Evolutionary conservation across 2,329 filamentous ascomycete species (phyloP).

Genomic region (Talaromyces rugulosus): DNA sequence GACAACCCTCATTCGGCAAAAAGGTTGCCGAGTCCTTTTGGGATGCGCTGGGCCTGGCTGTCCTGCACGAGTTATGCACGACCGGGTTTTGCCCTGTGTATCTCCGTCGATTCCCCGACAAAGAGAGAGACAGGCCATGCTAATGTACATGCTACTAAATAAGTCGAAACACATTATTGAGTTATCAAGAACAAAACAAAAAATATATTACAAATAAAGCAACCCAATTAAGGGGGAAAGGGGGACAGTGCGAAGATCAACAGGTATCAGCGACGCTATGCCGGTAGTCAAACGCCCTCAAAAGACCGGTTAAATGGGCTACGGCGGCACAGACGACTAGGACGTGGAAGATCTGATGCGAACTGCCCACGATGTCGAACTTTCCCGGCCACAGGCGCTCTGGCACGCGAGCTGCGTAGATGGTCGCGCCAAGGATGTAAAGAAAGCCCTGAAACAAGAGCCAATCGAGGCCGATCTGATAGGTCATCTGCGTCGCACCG

Average conservation of each 20-base stretch:
- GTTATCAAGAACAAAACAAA: background rate
- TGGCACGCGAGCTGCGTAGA: conserved; percentile 83
- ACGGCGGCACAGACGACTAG: conserved; percentile 78
- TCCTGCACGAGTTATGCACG: background rate
- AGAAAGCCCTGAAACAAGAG: conserved; percentile 72
- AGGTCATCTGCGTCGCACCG: conserved; percentile 61
- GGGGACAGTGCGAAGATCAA: background rate
- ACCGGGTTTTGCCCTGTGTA: background rate
- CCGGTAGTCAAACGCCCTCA: conserved; percentile 81
- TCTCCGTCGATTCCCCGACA: background rate
- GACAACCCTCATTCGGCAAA: background rate
- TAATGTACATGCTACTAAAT: background rate
- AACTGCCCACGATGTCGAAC: conserved; percentile 89
- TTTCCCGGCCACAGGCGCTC: conserved; percentile 72
- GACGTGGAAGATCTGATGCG: conserved; percentile 94
- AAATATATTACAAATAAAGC: background rate
- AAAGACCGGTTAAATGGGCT: conserved; percentile 74
- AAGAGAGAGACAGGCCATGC: background rate
- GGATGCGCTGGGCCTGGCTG: background rate
- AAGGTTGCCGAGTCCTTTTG: background rate
- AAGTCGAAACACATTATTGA: background rate
- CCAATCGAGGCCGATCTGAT: conserved; percentile 76
- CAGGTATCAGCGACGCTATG: conserved; percentile 53
- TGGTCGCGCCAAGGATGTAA: conserved; percentile 78
- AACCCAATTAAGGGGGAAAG: background rate